Percentiles rank a stretch among this genome's conserved stretches.
Evolutionary conservation across 805 yeast genomes (phyloP).

Genomic region (Metschnikowia koreensis): DNA sequence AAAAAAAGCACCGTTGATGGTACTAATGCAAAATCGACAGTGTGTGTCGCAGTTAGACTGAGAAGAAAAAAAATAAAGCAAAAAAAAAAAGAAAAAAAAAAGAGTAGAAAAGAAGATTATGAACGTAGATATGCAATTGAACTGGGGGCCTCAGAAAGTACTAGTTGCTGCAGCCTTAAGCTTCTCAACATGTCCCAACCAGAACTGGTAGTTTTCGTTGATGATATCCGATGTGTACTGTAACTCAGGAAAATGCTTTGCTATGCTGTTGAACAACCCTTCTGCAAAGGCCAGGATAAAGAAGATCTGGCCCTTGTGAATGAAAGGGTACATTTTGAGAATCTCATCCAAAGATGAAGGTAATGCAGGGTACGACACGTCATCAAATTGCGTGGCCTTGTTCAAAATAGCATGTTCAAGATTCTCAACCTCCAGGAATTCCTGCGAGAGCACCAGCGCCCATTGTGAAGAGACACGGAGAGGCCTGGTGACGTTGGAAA

Average conservation of each 20-base stretch:
- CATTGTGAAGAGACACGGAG: slow-evolving; percentile 74
- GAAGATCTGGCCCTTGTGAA: slow-evolving; percentile 74
- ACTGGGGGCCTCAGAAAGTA: neutral
- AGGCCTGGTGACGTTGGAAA: slow-evolving; percentile 87
- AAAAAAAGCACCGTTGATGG: neutral
- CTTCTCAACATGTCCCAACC: slow-evolving; percentile 37
- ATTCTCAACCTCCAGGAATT: slow-evolving; percentile 64
- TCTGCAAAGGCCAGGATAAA: slow-evolving; percentile 82
- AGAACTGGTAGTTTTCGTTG: slow-evolving; percentile 51
- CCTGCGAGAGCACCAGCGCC: slow-evolving; percentile 79
- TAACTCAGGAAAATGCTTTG: slow-evolving; percentile 59
- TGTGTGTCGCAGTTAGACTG: neutral
- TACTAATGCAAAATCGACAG: neutral
- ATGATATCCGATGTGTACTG: slow-evolving; percentile 55
- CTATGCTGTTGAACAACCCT: slow-evolving; percentile 66
- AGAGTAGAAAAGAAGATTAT: neutral
- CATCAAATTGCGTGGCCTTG: slow-evolving; percentile 9
- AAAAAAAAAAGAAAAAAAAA: neutral
- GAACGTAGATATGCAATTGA: neutral
- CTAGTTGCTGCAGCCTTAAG: neutral
- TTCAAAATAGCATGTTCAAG: slow-evolving; percentile 41
- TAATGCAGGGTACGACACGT: slow-evolving; percentile 30
- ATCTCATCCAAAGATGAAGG: slow-evolving; percentile 45
- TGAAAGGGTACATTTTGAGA: slow-evolving; percentile 43
- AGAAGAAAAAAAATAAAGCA: neutral